Percentiles rank a stretch among this genome's conserved stretches.
These are phyloP conservation scores for Blastocystis sp. DNA, from an alignment of 352 stramenopile species.

Conservation along the genomic window DNA sequence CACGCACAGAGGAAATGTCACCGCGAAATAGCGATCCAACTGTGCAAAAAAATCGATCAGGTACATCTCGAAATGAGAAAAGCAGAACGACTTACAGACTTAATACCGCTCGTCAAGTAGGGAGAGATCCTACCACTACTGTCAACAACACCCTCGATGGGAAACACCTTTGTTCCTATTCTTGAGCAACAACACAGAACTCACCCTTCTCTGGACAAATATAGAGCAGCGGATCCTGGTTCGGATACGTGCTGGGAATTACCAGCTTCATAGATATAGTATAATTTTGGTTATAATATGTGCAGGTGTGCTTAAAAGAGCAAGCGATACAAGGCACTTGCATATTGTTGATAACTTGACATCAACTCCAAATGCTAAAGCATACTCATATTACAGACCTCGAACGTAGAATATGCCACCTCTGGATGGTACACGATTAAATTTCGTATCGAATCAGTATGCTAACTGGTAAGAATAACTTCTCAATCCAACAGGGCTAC, in stretches of 20 bases:
- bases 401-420: background rate
- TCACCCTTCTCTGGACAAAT: background rate
- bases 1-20: background rate
- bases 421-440: background rate
- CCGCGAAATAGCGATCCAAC: background rate
- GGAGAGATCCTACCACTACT: background rate
- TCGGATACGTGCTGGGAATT: background rate
- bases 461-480: background rate
- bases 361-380: background rate
- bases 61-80: background rate
- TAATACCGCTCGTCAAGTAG: background rate
- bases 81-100: background rate
- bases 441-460: background rate
- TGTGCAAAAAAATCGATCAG: background rate
- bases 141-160: background rate
- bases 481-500: background rate
- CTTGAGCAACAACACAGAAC: background rate
- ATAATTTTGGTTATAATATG: background rate
- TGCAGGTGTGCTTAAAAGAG: background rate
- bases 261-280: background rate
- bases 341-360: background rate
- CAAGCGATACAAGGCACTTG: background rate
- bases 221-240: background rate
- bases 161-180: background rate
- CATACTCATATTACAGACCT: background rate